Percentiles rank a stretch among this genome's conserved stretches.
Conservation (phyloP, 2,329 filamentous ascomycete species). For the Apiospora hydei region DNA sequence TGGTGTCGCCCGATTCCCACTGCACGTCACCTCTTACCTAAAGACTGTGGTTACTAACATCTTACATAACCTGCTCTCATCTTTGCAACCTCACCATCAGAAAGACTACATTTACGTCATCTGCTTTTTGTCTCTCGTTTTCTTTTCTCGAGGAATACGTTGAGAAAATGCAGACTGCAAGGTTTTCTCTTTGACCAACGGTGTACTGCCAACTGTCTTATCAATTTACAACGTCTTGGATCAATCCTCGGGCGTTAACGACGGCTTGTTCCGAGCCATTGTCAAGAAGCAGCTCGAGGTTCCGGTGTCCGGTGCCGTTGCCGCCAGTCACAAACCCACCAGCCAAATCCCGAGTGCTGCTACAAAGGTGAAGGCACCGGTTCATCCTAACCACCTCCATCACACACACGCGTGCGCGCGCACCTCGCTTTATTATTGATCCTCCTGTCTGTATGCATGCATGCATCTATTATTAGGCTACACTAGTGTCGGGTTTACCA, state of each 20-base stretch:
- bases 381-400: background rate
- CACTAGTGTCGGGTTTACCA: background rate
- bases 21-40: background rate
- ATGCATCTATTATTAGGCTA: constrained; percentile 10
- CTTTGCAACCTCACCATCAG: background rate
- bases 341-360: background rate
- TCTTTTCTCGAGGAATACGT: too few relatives aligned
- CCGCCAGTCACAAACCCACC: background rate
- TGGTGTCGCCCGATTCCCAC: background rate
- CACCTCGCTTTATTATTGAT: background rate
- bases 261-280: background rate
- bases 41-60: background rate
- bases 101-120: background rate
- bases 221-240: background rate
- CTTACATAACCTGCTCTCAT: background rate
- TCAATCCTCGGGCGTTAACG: background rate
- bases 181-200: background rate
- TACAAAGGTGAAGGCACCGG: background rate
- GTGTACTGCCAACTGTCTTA: background rate
- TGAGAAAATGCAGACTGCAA: background rate
- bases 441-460: background rate
- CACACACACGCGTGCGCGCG: background rate
- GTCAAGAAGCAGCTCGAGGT: background rate
- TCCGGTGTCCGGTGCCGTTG: constrained; percentile 3
- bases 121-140: background rate